Percentiles rank a stretch among this genome's conserved stretches.
phyloP scores from a whole-genome alignment of 2,329 filamentous ascomycete genomes.

The Nemania sp. region DNA sequence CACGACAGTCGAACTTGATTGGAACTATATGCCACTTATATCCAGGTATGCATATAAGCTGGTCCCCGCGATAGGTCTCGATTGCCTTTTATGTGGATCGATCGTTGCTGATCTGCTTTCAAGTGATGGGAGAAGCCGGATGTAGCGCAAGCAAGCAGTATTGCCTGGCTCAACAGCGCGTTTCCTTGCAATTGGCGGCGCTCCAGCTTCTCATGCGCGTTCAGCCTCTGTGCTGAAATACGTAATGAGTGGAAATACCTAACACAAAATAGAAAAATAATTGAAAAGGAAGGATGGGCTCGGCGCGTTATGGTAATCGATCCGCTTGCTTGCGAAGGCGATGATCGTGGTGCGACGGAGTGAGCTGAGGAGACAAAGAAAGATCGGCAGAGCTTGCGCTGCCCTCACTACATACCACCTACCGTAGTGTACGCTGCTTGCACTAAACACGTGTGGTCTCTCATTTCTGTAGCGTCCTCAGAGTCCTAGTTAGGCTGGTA shows the following conservation, averaged over 20 bases:
- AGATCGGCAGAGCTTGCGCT: conserved; percentile 18
- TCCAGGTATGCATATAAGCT: background rate
- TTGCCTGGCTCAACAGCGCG: background rate
- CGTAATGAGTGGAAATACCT: background rate
- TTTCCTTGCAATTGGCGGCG: background rate
- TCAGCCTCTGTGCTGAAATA: too few relatives aligned
- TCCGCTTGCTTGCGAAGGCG: conserved; percentile 1
- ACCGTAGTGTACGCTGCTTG: too few relatives aligned
- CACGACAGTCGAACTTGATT: background rate
- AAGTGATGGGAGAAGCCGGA: conserved; percentile 5
- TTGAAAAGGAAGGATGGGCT: conserved; percentile 6
- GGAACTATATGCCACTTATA: background rate
- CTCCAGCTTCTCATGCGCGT: background rate
- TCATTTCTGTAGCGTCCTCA: background rate
- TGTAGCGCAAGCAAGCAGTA: conserved; percentile 5
- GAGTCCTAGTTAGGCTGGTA: conserved; percentile 13
- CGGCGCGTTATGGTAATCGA: background rate
- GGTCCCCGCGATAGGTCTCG: background rate
- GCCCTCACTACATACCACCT: background rate
- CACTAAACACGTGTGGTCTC: background rate
- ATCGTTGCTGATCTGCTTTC: conserved; percentile 1
- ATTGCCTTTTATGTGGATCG: background rate
- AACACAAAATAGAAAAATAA: background rate
- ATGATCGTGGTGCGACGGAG: conserved; percentile 10
- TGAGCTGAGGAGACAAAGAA: conserved; percentile 17